phyloP scores from a whole-genome alignment of 176 grass and related monocot genomes.

The Thinopyrum elongatum region DNA sequence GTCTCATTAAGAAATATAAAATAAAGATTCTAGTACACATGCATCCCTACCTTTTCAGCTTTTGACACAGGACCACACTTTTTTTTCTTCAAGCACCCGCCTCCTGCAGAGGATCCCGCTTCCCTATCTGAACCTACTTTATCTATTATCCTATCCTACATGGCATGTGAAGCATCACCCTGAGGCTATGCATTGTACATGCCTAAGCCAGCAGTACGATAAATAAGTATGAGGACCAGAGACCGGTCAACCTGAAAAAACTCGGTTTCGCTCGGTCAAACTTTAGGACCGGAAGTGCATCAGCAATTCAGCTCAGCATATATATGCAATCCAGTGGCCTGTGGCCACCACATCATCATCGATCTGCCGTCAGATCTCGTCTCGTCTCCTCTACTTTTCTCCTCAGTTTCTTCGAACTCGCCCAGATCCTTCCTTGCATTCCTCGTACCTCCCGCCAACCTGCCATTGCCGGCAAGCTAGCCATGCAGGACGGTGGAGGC shows the following conservation, averaged over 20 bases:
- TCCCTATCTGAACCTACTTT: no score
- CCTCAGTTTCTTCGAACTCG: neutral
- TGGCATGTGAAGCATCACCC: no score
- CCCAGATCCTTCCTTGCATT: neutral
- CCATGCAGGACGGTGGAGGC: conserved; percentile 32
- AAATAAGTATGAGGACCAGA: conserved; percentile 36
- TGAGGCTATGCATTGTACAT: no score
- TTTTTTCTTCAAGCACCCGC: no score
- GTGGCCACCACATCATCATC: neutral
- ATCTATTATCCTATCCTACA: no score
- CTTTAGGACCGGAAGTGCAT: neutral
- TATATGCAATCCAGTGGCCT: neutral
- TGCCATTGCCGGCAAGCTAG: neutral
- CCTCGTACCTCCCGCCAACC: neutral
- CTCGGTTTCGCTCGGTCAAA: conserved; percentile 54
- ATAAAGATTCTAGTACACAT: no score
- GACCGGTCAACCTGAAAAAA: conserved; percentile 10
- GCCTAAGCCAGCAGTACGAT: no score
- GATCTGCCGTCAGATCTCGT: no score
- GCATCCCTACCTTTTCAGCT: no score
- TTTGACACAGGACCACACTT: no score
- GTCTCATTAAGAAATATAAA: no score
- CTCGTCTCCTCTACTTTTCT: neutral
- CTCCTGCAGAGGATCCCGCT: no score
- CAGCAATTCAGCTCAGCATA: neutral